Evolutionary conservation across 2,329 filamentous ascomycete species (phyloP), one percentile per base, ranked within the genome.

Genomic region (Phaeosphaeria sp.): DNA sequence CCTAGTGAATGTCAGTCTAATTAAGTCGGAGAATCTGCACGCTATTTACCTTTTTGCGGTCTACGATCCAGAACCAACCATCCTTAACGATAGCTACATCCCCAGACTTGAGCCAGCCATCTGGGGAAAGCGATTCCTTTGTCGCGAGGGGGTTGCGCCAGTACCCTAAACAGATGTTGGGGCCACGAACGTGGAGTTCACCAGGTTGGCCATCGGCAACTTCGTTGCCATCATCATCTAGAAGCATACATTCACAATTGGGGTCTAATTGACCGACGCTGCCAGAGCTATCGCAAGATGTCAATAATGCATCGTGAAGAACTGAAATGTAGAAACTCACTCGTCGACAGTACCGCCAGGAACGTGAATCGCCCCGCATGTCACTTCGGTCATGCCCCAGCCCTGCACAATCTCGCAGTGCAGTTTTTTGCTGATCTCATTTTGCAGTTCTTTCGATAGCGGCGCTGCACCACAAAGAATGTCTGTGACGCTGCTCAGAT

Each of bases 381-480:
- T 79, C 13, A 79, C 76, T 51, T 80, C 78, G 3, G 76, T 78
- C 76, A 78, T 79, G 1, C 77, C 78, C 77, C 77, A 80, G 1
- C 75, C 77, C 52, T 80, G 78, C 22, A 71, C 61, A 30, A 79
- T 75, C 33, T 74, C 65, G 36, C 76, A 74, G 8, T 66, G 66
- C 48, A 79, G 70, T 49, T 69, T 73, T 48, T 55, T 66, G 6
- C 66, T 68, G 5, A 80, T 73, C 49, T 78, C 75, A 40, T 78
- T 79, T 63, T 79, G 77, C 39, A 80, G 63, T 49, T 80, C 78
- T 53, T 77, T 78, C 1, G 72, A 73, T n/a, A 81, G 55, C 5
- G 79, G 79, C 39, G 79, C 79, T 2, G 77, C 78, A 40, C 79
- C 79, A 48, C 77, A 80, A 4, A 80, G 66, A 8, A 79, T 73